Evolutionary conservation across 805 yeast species (phyloP).

Genomic region (Metschnikowia continentalis): DNA sequence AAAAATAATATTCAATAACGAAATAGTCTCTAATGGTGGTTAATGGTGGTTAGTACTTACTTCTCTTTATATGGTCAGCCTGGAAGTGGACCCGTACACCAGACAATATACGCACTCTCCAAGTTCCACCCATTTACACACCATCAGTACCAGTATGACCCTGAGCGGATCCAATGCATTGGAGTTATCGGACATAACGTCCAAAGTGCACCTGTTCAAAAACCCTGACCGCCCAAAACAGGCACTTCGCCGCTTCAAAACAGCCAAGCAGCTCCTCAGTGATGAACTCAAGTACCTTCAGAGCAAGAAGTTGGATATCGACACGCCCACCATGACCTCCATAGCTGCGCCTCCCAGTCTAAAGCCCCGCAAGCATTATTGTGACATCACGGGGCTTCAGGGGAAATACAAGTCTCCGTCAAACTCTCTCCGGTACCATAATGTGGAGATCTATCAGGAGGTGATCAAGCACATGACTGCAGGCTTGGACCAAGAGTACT

Average conservation of each 20-base stretch:
- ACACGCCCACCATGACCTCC: conserved; percentile 64
- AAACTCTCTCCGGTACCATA: conserved; percentile 71
- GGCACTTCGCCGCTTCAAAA: conserved; percentile 63
- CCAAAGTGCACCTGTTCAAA: conserved; percentile 55
- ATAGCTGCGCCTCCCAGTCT: conserved; percentile 85
- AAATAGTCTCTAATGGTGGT: no score
- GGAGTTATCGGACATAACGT: conserved; percentile 35
- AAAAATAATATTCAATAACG: no score
- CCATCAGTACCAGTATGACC: background rate
- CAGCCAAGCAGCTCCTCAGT: conserved; percentile 63
- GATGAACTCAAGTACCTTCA: conserved; percentile 73
- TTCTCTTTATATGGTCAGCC: no score
- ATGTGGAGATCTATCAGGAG: conserved; percentile 74
- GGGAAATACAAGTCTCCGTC: conserved; percentile 73
- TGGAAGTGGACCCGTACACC: background rate
- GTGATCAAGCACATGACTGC: conserved; percentile 76
- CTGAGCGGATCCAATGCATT: conserved; percentile 16
- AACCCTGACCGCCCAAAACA: conserved; percentile 45
- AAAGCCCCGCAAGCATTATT: conserved; percentile 75
- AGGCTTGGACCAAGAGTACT: conserved; percentile 89
- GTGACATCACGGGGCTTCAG: conserved; percentile 89
- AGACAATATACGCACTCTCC: background rate
- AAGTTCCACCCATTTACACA: no score
- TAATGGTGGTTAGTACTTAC: no score
- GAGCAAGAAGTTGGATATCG: conserved; percentile 36